Conservation (phyloP, 2,329 filamentous ascomycete species). For the Aureobasidium sp. region DNA sequence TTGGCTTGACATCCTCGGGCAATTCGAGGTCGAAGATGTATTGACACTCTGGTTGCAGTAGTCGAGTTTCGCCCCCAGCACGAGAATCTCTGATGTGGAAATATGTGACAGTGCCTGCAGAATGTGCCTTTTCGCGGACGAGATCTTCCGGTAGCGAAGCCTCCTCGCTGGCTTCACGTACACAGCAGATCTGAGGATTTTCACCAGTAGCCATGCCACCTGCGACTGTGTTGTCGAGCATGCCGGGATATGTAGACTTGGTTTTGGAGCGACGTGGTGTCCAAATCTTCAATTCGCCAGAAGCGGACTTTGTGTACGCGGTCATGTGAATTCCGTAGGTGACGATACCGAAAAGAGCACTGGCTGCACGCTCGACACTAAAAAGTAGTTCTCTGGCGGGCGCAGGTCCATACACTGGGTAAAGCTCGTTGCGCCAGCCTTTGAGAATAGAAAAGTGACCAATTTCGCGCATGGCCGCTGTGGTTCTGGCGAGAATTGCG, state of each 20-base stretch:
- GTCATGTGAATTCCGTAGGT: constrained; percentile 76
- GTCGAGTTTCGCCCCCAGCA: constrained; percentile 70
- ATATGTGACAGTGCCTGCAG: constrained; percentile 72
- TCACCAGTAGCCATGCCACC: constrained; percentile 78
- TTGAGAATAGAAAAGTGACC: constrained; percentile 65
- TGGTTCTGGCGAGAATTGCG: constrained; percentile 48
- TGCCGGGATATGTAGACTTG: constrained; percentile 85
- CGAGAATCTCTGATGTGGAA: constrained; percentile 69
- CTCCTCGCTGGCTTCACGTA: constrained; percentile 85
- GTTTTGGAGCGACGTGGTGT: constrained; percentile 65
- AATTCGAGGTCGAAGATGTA: constrained; percentile 88
- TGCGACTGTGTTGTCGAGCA: constrained; percentile 92
- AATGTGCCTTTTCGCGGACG: constrained; percentile 53
- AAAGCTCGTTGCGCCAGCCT: constrained; percentile 76
- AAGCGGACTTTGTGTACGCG: constrained; percentile 53
- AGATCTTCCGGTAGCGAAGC: constrained; percentile 67
- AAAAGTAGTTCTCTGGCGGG: constrained; percentile 56
- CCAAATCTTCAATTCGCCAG: constrained; percentile 67
- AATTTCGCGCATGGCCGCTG: constrained; percentile 61
- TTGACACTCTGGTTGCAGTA: constrained; percentile 85
- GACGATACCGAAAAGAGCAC: constrained; percentile 66
- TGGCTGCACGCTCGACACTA: constrained; percentile 69
- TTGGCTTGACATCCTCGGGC: constrained; percentile 58
- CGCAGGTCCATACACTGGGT: constrained; percentile 62
- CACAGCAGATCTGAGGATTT: constrained; percentile 68